These are phyloP conservation scores for Erodium texanum DNA, from an alignment of 441 rosid genomes.

Conservation along the genomic window DNA sequence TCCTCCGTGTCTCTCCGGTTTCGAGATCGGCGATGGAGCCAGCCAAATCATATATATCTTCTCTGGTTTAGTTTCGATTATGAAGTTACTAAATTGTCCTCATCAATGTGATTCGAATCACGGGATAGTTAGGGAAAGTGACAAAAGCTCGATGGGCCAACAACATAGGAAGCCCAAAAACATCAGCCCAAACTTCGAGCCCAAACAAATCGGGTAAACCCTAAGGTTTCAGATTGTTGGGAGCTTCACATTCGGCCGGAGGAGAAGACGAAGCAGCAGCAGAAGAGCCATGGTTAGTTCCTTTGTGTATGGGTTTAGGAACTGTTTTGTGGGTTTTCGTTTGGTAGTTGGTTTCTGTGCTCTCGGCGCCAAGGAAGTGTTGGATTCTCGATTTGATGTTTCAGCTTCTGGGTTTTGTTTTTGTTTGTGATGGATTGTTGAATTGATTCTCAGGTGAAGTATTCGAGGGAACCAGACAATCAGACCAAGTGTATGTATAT, in stretches of 20 bases:
- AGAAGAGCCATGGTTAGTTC: slow-evolving; percentile 1
- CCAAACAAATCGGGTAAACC: background rate
- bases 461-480: slow-evolving; percentile 64
- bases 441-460: slow-evolving; percentile 47
- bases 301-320: too few species aligned
- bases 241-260: background rate
- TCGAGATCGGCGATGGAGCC: slow-evolving; percentile 5
- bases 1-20: background rate
- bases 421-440: background rate
- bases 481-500: slow-evolving; percentile 50
- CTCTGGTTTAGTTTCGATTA: background rate
- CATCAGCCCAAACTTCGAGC: background rate
- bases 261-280: slow-evolving; percentile 1
- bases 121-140: too few species aligned
- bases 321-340: background rate
- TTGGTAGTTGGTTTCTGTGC: background rate
- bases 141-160: too few species aligned
- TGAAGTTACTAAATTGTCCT: background rate
- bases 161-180: background rate
- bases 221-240: slow-evolving; percentile 2
- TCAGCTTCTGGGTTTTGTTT: background rate
- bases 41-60: background rate
- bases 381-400: background rate
- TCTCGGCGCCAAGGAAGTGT: background rate
- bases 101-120: background rate